Conservation (phyloP, 2,329 filamentous ascomycete genomes). For the Samsoniella hepiali region DNA sequence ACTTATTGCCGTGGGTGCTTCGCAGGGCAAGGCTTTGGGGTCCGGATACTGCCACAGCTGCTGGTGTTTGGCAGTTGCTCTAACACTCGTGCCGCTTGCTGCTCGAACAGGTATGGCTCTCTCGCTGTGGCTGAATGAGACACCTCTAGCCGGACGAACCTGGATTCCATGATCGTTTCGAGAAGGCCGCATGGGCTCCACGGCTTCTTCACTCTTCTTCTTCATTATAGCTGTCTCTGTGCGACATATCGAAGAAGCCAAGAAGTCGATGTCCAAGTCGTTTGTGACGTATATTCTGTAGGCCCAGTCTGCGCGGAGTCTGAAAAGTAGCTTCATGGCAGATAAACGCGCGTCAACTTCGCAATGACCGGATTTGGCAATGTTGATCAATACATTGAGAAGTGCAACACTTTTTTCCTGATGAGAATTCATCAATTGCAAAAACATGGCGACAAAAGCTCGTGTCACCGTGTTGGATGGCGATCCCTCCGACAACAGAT, state of each 20-base stretch:
- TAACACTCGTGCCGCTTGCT: slow-evolving; percentile 39
- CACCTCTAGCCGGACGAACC: slow-evolving; percentile 44
- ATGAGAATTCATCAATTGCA: slow-evolving; percentile 66
- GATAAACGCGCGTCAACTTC: slow-evolving; percentile 69
- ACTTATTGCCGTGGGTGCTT: slow-evolving; percentile 45
- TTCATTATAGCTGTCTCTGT: slow-evolving; percentile 51
- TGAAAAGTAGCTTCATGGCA: slow-evolving; percentile 75
- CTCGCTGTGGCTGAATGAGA: slow-evolving; percentile 52
- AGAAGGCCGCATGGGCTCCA: slow-evolving; percentile 41
- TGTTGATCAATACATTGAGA: slow-evolving; percentile 61
- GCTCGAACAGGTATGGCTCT: slow-evolving; percentile 41
- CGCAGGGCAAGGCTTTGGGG: slow-evolving; percentile 50
- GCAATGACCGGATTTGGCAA: slow-evolving; percentile 57
- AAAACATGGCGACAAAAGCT: slow-evolving; percentile 73
- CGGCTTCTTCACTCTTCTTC: slow-evolving; percentile 51
- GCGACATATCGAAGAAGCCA: slow-evolving; percentile 70
- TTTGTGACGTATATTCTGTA: slow-evolving; percentile 70
- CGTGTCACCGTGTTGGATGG: slow-evolving; percentile 68
- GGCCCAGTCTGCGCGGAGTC: slow-evolving; percentile 77
- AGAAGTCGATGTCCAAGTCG: slow-evolving; percentile 66
- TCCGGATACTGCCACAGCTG: slow-evolving; percentile 60
- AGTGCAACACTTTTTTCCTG: slow-evolving; percentile 60
- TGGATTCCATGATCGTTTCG: slow-evolving; percentile 42
- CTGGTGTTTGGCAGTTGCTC: slow-evolving; percentile 39
- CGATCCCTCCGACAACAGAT: slow-evolving; percentile 39